phyloP scores from a whole-genome alignment of 768 basidiomycete species.

The Strobilomyces confusus region DNA sequence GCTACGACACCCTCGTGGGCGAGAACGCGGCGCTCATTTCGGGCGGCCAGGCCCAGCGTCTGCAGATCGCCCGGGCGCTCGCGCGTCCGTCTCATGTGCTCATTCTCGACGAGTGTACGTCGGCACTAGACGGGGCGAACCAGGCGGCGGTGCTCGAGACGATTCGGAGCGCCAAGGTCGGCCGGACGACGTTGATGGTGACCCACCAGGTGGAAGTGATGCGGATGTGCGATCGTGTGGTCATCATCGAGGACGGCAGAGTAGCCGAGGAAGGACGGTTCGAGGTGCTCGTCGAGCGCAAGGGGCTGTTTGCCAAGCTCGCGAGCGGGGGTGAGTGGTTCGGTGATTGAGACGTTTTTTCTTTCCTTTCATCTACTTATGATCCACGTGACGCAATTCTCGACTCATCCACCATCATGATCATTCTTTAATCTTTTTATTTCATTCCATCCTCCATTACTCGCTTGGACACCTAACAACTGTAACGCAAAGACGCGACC shows the following conservation, averaged over 20 bases:
- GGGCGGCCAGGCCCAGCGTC: slow-evolving; percentile 91
- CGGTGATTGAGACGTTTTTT: slow-evolving; percentile 17
- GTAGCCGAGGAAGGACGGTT: slow-evolving; percentile 79
- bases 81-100: slow-evolving; percentile 68
- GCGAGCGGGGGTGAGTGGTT: slow-evolving; percentile 76
- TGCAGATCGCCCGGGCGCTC: slow-evolving; percentile 91
- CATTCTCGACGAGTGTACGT: slow-evolving; percentile 94
- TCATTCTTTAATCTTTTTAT: neutral
- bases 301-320: slow-evolving; percentile 72
- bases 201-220: slow-evolving; percentile 92
- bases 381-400: neutral
- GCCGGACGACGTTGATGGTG: slow-evolving; percentile 83
- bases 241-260: slow-evolving; percentile 75
- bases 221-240: slow-evolving; percentile 85
- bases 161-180: slow-evolving; percentile 57
- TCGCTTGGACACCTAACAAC: neutral
- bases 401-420: neutral
- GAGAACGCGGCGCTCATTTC: slow-evolving; percentile 91
- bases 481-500: neutral
- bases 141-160: slow-evolving; percentile 80
- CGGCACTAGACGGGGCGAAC: slow-evolving; percentile 82
- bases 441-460: neutral
- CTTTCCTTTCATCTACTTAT: neutral
- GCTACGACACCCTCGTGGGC: slow-evolving; percentile 84
- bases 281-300: slow-evolving; percentile 60